phyloP scores from a whole-genome alignment of 2,329 filamentous ascomycete species.

The Aspergillus pseudoglaucus region DNA sequence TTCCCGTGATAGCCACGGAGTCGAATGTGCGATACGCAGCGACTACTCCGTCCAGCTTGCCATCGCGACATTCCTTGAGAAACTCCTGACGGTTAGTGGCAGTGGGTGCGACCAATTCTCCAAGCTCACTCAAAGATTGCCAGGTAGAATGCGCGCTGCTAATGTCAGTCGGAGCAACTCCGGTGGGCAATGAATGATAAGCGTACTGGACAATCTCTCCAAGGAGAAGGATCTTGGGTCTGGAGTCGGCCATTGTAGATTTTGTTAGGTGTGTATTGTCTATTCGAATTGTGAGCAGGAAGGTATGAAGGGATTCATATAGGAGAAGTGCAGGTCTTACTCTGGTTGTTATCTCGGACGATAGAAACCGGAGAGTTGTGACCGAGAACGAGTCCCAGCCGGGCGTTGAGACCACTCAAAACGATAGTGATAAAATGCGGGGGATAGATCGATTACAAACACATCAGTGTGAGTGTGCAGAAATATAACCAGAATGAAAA shows the following conservation, averaged over 20 bases:
- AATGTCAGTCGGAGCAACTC: neutral
- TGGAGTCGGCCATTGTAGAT: constrained; percentile 24
- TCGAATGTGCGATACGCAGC: constrained; percentile 66
- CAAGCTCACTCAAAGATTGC: constrained; percentile 54
- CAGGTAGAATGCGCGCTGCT: constrained; percentile 56
- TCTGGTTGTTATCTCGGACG: neutral
- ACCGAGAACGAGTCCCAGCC: neutral
- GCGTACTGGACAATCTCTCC: constrained; percentile 59
- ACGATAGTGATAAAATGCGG: neutral
- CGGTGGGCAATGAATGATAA: neutral
- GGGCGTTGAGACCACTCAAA: neutral
- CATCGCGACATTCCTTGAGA: constrained; percentile 59
- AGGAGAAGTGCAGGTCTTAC: neutral
- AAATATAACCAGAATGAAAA: neutral
- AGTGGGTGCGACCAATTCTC: constrained; percentile 58
- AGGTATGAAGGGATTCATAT: neutral
- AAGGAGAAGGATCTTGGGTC: constrained; percentile 57
- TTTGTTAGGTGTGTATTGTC: neutral
- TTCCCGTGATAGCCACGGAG: constrained; percentile 59
- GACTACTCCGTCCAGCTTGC: constrained; percentile 58
- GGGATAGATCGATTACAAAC: neutral
- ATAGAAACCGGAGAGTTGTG: neutral
- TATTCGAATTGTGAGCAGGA: neutral
- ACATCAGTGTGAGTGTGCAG: neutral
- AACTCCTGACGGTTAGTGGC: constrained; percentile 61